These are phyloP conservation scores for Penicillium riverlandense DNA, from an alignment of 495 filamentous ascomycete species.

Conservation along the genomic window DNA sequence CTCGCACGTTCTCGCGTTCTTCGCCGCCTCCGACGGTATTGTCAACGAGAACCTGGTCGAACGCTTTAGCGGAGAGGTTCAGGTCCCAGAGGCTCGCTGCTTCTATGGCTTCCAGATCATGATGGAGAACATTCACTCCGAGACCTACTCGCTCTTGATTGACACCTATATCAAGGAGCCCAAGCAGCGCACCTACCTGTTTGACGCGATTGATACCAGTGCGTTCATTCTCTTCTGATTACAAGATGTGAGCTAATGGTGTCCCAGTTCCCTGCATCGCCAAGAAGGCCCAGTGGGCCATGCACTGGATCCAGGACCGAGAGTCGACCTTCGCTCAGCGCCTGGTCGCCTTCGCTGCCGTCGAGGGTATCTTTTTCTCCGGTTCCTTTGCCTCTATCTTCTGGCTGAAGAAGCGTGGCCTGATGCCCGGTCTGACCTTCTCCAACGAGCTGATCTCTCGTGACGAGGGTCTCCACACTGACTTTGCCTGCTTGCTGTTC, in stretches of 20 bases:
- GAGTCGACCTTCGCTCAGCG: slow-evolving; percentile 91
- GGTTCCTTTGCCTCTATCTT: slow-evolving; percentile 99
- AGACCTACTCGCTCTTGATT: slow-evolving; percentile 98
- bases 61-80: slow-evolving; percentile 95
- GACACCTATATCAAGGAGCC: slow-evolving; percentile 99
- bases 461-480: slow-evolving; percentile 98
- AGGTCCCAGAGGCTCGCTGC: slow-evolving; percentile 96
- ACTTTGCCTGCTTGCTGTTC: slow-evolving; percentile 96
- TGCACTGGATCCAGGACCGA: slow-evolving; percentile 88
- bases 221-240: slow-evolving; percentile 19
- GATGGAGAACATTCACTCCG: slow-evolving; percentile 99
- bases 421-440: slow-evolving; percentile 98
- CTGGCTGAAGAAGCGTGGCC: slow-evolving; percentile 99
- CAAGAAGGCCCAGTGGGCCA: slow-evolving; percentile 97
- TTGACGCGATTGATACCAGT: slow-evolving; percentile 98
- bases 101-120: slow-evolving; percentile 99
- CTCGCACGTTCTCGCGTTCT: slow-evolving; percentile 98
- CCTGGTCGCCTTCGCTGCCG: slow-evolving; percentile 92
- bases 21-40: slow-evolving; percentile 98
- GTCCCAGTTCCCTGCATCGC: slow-evolving; percentile 78
- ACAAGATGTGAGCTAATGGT: neutral
- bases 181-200: slow-evolving; percentile 88
- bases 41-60: slow-evolving; percentile 99
- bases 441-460: slow-evolving; percentile 99
- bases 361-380: slow-evolving; percentile 99